Percentiles rank a stretch among this genome's conserved stretches.
Evolutionary conservation across 192 early-diverging fungal species (phyloP).

Genomic region (Mortierella alpina): DNA sequence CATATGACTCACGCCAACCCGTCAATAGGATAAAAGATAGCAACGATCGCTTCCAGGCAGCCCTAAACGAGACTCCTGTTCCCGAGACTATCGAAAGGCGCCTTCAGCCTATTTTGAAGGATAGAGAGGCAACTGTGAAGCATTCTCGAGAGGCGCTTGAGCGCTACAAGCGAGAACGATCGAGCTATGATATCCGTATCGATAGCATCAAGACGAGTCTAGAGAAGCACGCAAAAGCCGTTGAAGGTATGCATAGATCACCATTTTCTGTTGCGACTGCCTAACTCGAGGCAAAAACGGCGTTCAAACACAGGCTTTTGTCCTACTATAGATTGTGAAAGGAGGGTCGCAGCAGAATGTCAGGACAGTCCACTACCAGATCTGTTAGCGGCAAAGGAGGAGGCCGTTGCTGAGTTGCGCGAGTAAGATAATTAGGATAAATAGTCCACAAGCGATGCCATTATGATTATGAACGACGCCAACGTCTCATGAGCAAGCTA

Average conservation of each 20-base stretch:
- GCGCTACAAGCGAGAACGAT: slow-evolving; percentile 16
- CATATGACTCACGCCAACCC: background rate
- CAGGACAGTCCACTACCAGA: slow-evolving; percentile 16
- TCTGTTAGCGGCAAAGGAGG: slow-evolving; percentile 36
- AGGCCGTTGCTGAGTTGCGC: slow-evolving; percentile 55
- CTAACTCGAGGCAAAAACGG: too few relatives aligned
- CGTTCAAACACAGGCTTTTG: background rate
- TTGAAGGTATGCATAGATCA: slow-evolving; percentile 58
- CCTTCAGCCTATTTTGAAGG: slow-evolving; percentile 54
- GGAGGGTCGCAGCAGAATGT: slow-evolving; percentile 15
- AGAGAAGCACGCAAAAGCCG: slow-evolving; percentile 11
- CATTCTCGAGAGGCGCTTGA: slow-evolving; percentile 38
- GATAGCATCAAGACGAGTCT: slow-evolving; percentile 20
- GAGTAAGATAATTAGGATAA: slow-evolving; percentile 55
- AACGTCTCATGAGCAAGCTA: too few relatives aligned
- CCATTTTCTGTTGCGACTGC: background rate
- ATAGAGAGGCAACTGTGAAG: slow-evolving; percentile 57
- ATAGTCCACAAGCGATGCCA: background rate
- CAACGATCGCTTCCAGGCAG: slow-evolving; percentile 3
- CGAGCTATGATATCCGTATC: slow-evolving; percentile 14
- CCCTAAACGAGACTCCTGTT: background rate
- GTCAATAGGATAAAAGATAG: slow-evolving; percentile 16
- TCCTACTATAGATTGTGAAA: slow-evolving; percentile 14
- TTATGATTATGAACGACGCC: too few relatives aligned
- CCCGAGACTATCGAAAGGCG: slow-evolving; percentile 35